phyloP scores from a whole-genome alignment of 495 filamentous ascomycete species.

The Letharia lupina region DNA sequence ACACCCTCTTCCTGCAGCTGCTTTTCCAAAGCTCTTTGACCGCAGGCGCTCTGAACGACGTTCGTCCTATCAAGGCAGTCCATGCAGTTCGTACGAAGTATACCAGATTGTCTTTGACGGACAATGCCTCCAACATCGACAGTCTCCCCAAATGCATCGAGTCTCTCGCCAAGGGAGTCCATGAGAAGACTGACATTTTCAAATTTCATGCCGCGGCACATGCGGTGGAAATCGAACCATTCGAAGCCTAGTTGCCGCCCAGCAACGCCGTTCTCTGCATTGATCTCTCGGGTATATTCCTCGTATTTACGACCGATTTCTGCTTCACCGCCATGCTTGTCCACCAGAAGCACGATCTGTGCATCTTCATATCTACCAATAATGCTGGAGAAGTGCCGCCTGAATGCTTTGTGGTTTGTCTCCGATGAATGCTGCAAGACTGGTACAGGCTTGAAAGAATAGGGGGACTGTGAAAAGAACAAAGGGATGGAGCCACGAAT shows the following conservation, averaged over 20 bases:
- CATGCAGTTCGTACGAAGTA: slow-evolving; percentile 92
- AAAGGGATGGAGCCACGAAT: slow-evolving; percentile 80
- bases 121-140: slow-evolving; percentile 46
- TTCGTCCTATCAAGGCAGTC: slow-evolving; percentile 93
- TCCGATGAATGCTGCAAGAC: slow-evolving; percentile 67
- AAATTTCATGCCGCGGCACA: slow-evolving; percentile 93
- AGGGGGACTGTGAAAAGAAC: slow-evolving; percentile 89
- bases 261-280: slow-evolving; percentile 49
- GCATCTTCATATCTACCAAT: slow-evolving; percentile 60
- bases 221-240: slow-evolving; percentile 93
- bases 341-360: slow-evolving; percentile 76
- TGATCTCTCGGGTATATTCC: slow-evolving; percentile 51
- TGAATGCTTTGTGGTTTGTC: slow-evolving; percentile 68
- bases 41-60: slow-evolving; percentile 83
- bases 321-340: slow-evolving; percentile 72
- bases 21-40: slow-evolving; percentile 61
- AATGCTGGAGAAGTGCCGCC: slow-evolving; percentile 65
- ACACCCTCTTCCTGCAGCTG: slow-evolving; percentile 70
- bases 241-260: slow-evolving; percentile 55
- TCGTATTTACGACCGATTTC: slow-evolving; percentile 72
- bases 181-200: slow-evolving; percentile 80
- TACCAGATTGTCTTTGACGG: slow-evolving; percentile 54
- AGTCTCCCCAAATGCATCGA: slow-evolving; percentile 59
- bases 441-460: slow-evolving; percentile 82
- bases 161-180: slow-evolving; percentile 51